phyloP scores from a whole-genome alignment of 2,329 filamentous ascomycete species.

The Colletotrichum viniferum region DNA sequence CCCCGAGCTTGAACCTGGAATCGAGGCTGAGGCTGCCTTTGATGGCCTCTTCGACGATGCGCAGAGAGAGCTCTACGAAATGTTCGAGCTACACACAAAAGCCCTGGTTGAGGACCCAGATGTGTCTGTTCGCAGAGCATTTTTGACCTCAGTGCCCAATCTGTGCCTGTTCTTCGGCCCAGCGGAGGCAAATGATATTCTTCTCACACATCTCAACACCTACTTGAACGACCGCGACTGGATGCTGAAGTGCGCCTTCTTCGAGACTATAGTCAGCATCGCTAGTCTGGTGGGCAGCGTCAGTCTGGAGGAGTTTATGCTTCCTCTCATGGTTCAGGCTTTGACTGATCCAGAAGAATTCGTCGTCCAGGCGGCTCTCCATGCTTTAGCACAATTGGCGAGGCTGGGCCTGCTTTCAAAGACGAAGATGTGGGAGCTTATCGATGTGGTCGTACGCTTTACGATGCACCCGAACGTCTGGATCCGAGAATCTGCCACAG shows the following conservation, averaged over 20 bases:
- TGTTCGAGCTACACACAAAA: constrained; percentile 90
- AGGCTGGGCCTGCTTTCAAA: constrained; percentile 86
- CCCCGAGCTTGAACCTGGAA: constrained; percentile 77
- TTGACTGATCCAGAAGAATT: constrained; percentile 92
- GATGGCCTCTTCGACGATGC: constrained; percentile 88
- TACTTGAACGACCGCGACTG: constrained; percentile 97
- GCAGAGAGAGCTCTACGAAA: constrained; percentile 78
- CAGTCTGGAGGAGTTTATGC: constrained; percentile 91
- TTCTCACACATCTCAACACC: constrained; percentile 93
- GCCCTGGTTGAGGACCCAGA: constrained; percentile 86
- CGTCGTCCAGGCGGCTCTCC: constrained; percentile 88
- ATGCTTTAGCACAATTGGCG: constrained; percentile 87
- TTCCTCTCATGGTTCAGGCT: constrained; percentile 95
- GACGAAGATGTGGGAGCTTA: constrained; percentile 83
- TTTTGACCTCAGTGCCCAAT: constrained; percentile 88
- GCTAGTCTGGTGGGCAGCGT: constrained; percentile 88
- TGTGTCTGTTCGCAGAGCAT: constrained; percentile 85
- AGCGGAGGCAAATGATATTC: constrained; percentile 91
- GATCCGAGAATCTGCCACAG: constrained; percentile 88
- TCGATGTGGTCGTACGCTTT: constrained; percentile 83
- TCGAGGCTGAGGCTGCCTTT: constrained; percentile 70
- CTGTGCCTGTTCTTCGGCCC: constrained; percentile 95
- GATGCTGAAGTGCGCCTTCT: constrained; percentile 96
- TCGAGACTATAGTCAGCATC: constrained; percentile 93
- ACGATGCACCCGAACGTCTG: constrained; percentile 93